A percentile compares a stretch with the other conserved stretches of the same genome.
Conservation (phyloP, 768 basidiomycete species). For the Pilatotrama ljubarskyi region DNA sequence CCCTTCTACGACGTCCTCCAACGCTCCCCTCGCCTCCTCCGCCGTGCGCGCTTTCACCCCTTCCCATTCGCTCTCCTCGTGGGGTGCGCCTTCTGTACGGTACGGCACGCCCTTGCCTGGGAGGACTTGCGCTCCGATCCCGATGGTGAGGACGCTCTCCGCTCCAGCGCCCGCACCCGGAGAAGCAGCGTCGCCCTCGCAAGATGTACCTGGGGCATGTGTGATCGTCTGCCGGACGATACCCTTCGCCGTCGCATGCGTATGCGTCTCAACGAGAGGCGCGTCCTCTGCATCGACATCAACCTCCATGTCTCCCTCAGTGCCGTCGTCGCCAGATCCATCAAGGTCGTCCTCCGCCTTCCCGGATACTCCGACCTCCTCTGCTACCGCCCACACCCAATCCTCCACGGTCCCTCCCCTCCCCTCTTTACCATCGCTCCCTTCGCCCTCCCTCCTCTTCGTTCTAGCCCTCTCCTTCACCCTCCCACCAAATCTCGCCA, state of each 20-base stretch:
- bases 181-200: neutral
- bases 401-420: constrained; percentile 10
- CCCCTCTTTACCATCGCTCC: neutral
- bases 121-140: constrained; percentile 31
- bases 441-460: neutral
- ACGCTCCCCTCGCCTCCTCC: constrained; percentile 15
- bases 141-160: constrained; percentile 29
- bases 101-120: constrained; percentile 28
- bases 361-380: neutral
- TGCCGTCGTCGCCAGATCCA: neutral
- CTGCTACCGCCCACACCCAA: neutral
- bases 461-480: constrained; percentile 2
- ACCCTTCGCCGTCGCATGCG: constrained; percentile 25
- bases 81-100: neutral
- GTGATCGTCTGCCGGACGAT: constrained; percentile 25
- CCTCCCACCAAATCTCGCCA: constrained; percentile 4
- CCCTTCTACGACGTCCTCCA: constrained; percentile 11
- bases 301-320: neutral
- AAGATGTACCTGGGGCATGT: neutral
- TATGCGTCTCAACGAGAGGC: constrained; percentile 17
- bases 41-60: constrained; percentile 16
- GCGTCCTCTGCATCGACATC: neutral
- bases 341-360: neutral
- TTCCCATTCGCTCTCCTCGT: constrained; percentile 3
- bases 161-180: neutral